Base-by-base conservation (phyloP, 257 asterid genomes). In the Prunella vulgaris region DNA sequence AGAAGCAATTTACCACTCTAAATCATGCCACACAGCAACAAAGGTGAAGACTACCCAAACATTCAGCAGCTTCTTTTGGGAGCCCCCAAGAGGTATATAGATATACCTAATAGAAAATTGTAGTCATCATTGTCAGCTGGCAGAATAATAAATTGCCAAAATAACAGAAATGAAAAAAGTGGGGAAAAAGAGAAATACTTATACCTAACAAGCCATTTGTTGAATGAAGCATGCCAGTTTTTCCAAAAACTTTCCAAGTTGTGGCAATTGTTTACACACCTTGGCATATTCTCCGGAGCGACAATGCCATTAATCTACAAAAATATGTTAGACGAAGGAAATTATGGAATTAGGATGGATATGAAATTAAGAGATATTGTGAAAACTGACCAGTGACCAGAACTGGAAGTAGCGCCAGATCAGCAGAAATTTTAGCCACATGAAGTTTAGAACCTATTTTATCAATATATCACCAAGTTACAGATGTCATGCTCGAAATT, bases 121-220 rank as follows among this genome's bases (percentile, higher is more conserved):
- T 15, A 75, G 67, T 33, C 35, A 57, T 18, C 42, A 52, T 24
- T 22, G 52, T 49, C 18, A 24, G n/a, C 21, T 59, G 32, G 24
- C 64, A 63, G 42, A 58, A 59, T 30, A 70, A 52, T 28, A 48
- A 79, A 38, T 53, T 52, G 67, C 57, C 70, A 46, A 62, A 66
- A 35, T 18, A 73, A 46, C 51, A 35, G 22, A 10, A n/a, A 44
- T 1, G 6, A 32, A 30, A 61, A 5, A 21, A 18, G 7, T 22
- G 52, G 40, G 69, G 70, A 58, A 59, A 59, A 52, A 52, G 70
- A 62, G 17, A 44, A 21, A 54, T 54, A 32, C 13, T 14, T 64
- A 74, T 79, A 88, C 98, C 97, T 88, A 72, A 93, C 99, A 56
- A 93, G 99, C 99, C 99, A 93, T 77, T 84, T 90, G 91, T 93